Conservation (phyloP, 2,329 filamentous ascomycete genomes). For the Biscogniauxia mediterranea region DNA sequence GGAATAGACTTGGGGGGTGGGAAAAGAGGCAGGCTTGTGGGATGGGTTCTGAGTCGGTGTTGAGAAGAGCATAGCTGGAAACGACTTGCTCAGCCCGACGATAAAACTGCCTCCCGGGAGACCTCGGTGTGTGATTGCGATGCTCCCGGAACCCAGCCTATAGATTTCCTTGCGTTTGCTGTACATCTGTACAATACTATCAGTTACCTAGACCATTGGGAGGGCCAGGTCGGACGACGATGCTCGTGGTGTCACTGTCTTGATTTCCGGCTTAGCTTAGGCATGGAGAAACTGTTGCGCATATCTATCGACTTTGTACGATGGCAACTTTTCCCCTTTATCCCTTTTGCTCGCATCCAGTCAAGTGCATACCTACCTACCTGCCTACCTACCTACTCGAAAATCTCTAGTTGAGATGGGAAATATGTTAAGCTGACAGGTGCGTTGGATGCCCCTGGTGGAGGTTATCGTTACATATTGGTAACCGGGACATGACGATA, state of each 20-base stretch:
- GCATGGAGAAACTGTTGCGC: constrained; percentile 5
- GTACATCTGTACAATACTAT: constrained; percentile 36
- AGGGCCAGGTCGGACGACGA: constrained; percentile 9
- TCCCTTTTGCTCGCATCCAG: not conserved
- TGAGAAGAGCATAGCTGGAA: not conserved
- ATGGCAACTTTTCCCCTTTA: not conserved
- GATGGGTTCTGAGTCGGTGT: constrained; percentile 4
- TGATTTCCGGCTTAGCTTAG: not conserved
- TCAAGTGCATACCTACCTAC: not conserved
- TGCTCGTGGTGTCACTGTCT: constrained; percentile 8
- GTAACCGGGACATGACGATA: too few relatives aligned
- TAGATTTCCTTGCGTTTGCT: constrained; percentile 34
- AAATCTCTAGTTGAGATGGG: not conserved
- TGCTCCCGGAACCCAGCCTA: constrained; percentile 23
- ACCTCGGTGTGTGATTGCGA: constrained; percentile 27
- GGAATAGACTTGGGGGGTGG: constrained; percentile 24
- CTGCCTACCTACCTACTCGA: not conserved
- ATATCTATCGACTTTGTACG: constrained; percentile 5
- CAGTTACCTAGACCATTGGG: constrained; percentile 23
- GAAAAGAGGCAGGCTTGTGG: constrained; percentile 1
- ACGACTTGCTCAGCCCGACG: not conserved
- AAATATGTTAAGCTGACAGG: not conserved
- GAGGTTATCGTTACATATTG: too few relatives aligned
- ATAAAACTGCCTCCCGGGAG: not conserved
- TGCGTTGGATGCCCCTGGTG: too few relatives aligned